These are phyloP conservation scores for Breviolum minutum DNA, from an alignment of 73 alveolate genomes.

Conservation along the genomic window DNA sequence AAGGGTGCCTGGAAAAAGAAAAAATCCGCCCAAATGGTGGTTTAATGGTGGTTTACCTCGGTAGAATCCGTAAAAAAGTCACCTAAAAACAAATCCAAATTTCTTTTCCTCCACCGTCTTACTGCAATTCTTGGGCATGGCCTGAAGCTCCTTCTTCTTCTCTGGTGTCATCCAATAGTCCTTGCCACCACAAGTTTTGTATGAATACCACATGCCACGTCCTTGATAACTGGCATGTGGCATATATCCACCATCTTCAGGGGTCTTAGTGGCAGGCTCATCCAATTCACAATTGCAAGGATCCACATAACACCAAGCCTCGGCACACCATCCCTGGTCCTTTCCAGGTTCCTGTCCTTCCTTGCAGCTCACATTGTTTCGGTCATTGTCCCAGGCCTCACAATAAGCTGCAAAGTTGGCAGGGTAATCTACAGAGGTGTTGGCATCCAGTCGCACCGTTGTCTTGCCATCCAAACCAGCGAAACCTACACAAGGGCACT, in stretches of 20 bases:
- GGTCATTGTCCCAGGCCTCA: slow-evolving; percentile 40
- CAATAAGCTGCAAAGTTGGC: slow-evolving; percentile 59
- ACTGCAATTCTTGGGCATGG: slow-evolving; percentile 31
- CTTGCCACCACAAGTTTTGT: slow-evolving; percentile 54
- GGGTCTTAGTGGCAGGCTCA: slow-evolving; percentile 51
- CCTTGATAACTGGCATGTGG: slow-evolving; percentile 50
- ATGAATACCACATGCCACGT: slow-evolving; percentile 47
- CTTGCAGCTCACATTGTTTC: slow-evolving; percentile 50
- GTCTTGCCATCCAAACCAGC: slow-evolving; percentile 44
- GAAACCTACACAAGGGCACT: slow-evolving; percentile 24
- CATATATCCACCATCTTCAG: slow-evolving; percentile 46
- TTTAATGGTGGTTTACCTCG: no score
- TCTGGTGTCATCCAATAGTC: slow-evolving; percentile 69
- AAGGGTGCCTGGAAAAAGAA: no score
- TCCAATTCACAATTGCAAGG: slow-evolving; percentile 78
- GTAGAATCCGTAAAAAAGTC: no score
- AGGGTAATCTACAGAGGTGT: slow-evolving; percentile 35
- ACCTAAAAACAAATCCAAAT: not conserved
- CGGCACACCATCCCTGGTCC: slow-evolving; percentile 71
- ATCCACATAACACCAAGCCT: slow-evolving; percentile 64
- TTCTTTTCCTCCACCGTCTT: slow-evolving; percentile 44
- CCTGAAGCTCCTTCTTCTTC: slow-evolving; percentile 58
- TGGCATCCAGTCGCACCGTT: slow-evolving; percentile 29
- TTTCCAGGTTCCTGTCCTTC: slow-evolving; percentile 31
- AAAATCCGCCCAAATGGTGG: no score